These are phyloP conservation scores for Erodium trifolium DNA, from an alignment of 441 rosid genomes.

Conservation along the genomic window DNA sequence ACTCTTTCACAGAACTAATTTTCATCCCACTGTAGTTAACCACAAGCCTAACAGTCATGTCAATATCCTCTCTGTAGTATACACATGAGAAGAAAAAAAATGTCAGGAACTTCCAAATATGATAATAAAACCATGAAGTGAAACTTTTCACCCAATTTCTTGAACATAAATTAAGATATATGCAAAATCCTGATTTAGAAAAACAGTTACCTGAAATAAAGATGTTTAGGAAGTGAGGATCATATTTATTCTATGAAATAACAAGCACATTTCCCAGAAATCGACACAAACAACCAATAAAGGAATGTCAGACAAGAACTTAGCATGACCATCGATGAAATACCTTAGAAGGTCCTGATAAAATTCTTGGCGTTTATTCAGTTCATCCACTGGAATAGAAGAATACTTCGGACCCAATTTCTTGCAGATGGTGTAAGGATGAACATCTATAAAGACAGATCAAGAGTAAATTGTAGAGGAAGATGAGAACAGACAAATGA, in stretches of 20 bases:
- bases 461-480: constrained; percentile 8
- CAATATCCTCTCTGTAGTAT: constrained; percentile 65
- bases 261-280: no score
- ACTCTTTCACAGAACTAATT: constrained; percentile 79
- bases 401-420: constrained; percentile 75
- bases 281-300: no score
- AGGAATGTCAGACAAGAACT: not conserved
- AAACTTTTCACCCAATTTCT: constrained; percentile 2
- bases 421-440: constrained; percentile 68
- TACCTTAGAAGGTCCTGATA: constrained; percentile 90
- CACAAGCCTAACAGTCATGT: constrained; percentile 84
- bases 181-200: not conserved
- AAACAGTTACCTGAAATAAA: not conserved
- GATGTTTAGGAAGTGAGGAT: not conserved
- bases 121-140: constrained; percentile 11
- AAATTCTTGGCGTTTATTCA: constrained; percentile 41
- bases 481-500: not conserved
- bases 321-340: constrained; percentile 6
- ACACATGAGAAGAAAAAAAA: constrained; percentile 8
- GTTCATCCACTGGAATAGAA: constrained; percentile 44
- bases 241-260: not conserved
- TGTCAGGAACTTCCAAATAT: constrained; percentile 5
- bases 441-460: constrained; percentile 45
- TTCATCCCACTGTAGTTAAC: constrained; percentile 81
- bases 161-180: not conserved